phyloP scores from a whole-genome alignment of 2,329 filamentous ascomycete species.

The Fusarium sp. region DNA sequence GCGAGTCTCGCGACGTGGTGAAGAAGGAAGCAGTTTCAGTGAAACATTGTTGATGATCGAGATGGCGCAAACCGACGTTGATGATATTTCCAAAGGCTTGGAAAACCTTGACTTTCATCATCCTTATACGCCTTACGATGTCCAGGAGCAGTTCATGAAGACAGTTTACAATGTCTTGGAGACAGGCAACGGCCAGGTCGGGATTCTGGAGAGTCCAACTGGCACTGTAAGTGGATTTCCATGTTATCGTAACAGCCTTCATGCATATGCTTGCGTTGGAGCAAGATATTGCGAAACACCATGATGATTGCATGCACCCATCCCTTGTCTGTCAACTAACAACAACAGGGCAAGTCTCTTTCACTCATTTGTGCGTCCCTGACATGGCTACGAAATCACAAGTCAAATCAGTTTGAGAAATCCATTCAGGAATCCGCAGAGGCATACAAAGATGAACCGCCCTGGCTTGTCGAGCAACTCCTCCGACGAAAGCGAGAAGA shows the following conservation, averaged over 20 bases:
- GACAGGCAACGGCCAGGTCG: slow-evolving; percentile 76
- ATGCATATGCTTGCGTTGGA: background rate
- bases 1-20: slow-evolving; percentile 17
- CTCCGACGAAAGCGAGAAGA: slow-evolving; percentile 75
- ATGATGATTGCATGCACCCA: background rate
- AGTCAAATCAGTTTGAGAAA: slow-evolving; percentile 69
- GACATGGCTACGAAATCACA: slow-evolving; percentile 91
- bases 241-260: background rate
- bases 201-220: slow-evolving; percentile 93
- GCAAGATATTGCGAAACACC: no score
- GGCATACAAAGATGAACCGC: slow-evolving; percentile 75
- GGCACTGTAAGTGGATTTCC: slow-evolving; percentile 67
- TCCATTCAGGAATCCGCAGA: slow-evolving; percentile 59
- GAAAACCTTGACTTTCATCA: slow-evolving; percentile 78
- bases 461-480: slow-evolving; percentile 86
- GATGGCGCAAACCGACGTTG: slow-evolving; percentile 36
- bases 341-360: slow-evolving; percentile 81
- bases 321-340: slow-evolving; percentile 7
- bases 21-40: background rate
- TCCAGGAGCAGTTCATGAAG: slow-evolving; percentile 90
- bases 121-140: slow-evolving; percentile 87
- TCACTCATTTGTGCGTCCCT: slow-evolving; percentile 90
- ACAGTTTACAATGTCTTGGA: slow-evolving; percentile 84
- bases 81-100: slow-evolving; percentile 36
- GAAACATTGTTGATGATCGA: slow-evolving; percentile 2